Evolutionary conservation across 306 rosid genomes (phyloP), one percentile per base, ranked within the genome.

Genomic region (Lithocarpus polystachyus): DNA sequence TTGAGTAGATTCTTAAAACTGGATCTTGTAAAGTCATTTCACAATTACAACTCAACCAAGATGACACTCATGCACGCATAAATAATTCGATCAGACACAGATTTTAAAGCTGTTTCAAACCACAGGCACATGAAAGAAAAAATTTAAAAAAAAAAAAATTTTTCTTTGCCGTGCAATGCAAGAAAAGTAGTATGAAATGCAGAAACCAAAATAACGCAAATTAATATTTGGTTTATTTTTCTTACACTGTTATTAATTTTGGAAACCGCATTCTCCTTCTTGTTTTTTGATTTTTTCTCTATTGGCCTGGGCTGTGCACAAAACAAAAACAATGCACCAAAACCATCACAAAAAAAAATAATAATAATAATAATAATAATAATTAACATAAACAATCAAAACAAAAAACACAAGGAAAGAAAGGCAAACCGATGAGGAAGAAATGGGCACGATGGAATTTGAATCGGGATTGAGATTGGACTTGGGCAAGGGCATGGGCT

Each of bases 201-300:
- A 43, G 28, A 57, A 57, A 57, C 64, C 64, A 57, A 9, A 23
- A 59, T 28, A 59, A 59, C 17, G 33, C 18, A 59, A 12, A 48
- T 48, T 13, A 48, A 48, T 10, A 10, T 10, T 48, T 48, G 53
- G 53, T 13, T 10, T 48, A 3, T 48, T 13, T 48, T 48, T 55
- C 89, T 79, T 85, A 92, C 98, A 57, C 45, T 2, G 45, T 84
- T 90, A 64, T 81, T 87, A 18, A 77, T 64, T 75, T 60, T 77
- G 57, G 79, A 73, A 80, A 76, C 79, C 14, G 81, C 59, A 75
- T 77, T 81, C 73, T 80, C 87, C 74, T 57, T 85, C 80, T 54
- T 80, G 74, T 54, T 85, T 65, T 75, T 87, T 51, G 61, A 80
- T 77, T 80, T 89, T 56, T 79, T 84, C 64, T 88, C 90, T 74